Evolutionary conservation across 2,329 filamentous ascomycete genomes (phyloP), one percentile per base, ranked within the genome.

Genomic region (Tolypocladium cylindrosporum): DNA sequence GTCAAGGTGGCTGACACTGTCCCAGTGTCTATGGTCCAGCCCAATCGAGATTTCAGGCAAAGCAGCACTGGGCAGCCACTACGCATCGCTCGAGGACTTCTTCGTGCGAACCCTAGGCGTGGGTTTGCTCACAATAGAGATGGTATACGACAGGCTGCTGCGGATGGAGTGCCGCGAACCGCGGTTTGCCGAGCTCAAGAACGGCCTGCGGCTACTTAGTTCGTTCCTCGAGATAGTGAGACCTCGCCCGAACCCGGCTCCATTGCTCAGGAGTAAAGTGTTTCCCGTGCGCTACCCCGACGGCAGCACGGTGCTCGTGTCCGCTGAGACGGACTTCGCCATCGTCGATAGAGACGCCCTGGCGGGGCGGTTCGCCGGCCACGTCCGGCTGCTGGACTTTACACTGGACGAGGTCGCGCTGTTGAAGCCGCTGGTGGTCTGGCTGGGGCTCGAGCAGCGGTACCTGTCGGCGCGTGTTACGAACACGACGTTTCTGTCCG

Each of bases 361-460:
- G 1, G 55, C 52, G 0, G 60, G 65, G 3, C 55, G 60, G 0
- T 77, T 77, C 54, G 24, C 54, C 0, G 24, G 55, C 6, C 63
- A 58, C 13, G 66, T 68, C 4, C 73, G 69, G 53, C 58, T 71
- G 2, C 62, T 77, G 0, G 72, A 75, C 57, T 75, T 74, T 55
- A 61, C 52, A 0, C 53, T 74, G 2, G 64, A 72, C 8, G 70
- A 76, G 1, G 62, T 73, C 4, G 61, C 58, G 2, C 59, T 57
- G 0, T 58, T 77, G 1, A 57, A 57, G 3, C 65, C 64, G 1
- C 69, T 76, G 5, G 16, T 77, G 5, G 48, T 63, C 0, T 77
- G 74, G 74, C 54, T 63, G 4, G 58, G 63, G 0, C 59, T 77
- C 0, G 64, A 68, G 9, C 34, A 56, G 1, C 64, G 70, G 6